phyloP scores from a whole-genome alignment of 352 stramenopile species.

The Globisporangium paddicum region DNA sequence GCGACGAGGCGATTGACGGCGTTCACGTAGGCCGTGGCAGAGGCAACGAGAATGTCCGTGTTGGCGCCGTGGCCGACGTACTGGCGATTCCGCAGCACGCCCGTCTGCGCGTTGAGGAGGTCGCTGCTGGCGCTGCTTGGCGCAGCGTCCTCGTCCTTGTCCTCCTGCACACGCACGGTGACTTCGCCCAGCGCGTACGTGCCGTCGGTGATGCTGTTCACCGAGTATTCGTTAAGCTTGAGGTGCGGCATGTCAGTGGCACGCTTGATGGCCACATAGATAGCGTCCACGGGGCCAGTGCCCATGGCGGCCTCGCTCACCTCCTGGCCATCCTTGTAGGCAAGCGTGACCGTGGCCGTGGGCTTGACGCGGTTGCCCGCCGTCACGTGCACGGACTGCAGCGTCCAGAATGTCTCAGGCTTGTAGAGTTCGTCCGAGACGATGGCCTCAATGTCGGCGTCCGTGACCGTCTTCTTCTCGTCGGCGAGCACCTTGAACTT shows the following conservation, averaged over 20 bases:
- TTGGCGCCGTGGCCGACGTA: slow-evolving; percentile 89
- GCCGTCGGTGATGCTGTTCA: slow-evolving; percentile 86
- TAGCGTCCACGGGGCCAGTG: slow-evolving; percentile 81
- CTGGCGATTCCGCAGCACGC: slow-evolving; percentile 69
- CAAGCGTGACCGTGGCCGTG: slow-evolving; percentile 86
- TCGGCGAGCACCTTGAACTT: slow-evolving; percentile 91
- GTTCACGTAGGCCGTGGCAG: slow-evolving; percentile 85
- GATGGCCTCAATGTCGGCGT: slow-evolving; percentile 90
- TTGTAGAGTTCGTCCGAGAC: slow-evolving; percentile 89
- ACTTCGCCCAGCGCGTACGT: slow-evolving; percentile 85
- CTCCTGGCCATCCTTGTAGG: slow-evolving; percentile 85
- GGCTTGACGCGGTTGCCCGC: slow-evolving; percentile 88
- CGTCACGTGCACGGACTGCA: slow-evolving; percentile 86
- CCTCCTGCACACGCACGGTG: slow-evolving; percentile 77
- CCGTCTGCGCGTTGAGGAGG: slow-evolving; percentile 87
- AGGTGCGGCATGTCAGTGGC: slow-evolving; percentile 77
- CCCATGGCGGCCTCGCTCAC: slow-evolving; percentile 88
- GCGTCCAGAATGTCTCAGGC: slow-evolving; percentile 86
- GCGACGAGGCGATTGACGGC: slow-evolving; percentile 84
- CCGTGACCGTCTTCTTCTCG: slow-evolving; percentile 91
- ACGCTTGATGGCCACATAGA: slow-evolving; percentile 85
- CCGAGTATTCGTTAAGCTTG: slow-evolving; percentile 85
- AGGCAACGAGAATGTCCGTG: slow-evolving; percentile 88
- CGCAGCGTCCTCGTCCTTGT: slow-evolving; percentile 34
- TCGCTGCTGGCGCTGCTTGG: slow-evolving; percentile 35